A percentile compares a stretch with the other conserved stretches of the same genome.
phyloP scores from a whole-genome alignment of 768 basidiomycete species.

The Hericium alpestre region DNA sequence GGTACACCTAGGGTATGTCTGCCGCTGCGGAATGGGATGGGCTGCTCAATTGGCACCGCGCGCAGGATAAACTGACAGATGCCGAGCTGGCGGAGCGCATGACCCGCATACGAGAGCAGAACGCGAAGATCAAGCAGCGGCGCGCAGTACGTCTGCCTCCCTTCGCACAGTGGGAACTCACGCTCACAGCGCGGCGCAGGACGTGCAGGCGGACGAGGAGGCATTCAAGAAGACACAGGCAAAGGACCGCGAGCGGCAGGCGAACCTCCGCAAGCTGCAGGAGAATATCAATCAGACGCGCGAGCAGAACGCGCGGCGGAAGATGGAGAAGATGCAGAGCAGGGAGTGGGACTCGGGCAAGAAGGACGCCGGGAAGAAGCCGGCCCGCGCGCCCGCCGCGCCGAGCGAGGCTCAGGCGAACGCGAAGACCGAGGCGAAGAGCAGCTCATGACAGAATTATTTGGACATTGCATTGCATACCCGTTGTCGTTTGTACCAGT shows the following conservation, averaged over 20 bases:
- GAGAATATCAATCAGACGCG: conserved; percentile 58
- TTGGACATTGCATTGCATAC: too few relatives aligned
- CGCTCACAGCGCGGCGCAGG: conserved; percentile 28
- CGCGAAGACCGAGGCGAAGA: too few relatives aligned
- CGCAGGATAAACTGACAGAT: conserved; percentile 57
- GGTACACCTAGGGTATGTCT: conserved; percentile 55
- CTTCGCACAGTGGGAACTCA: neutral
- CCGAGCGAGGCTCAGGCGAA: too few relatives aligned
- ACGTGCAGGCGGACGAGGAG: conserved; percentile 73
- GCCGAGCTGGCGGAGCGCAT: conserved; percentile 62
- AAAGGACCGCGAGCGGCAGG: conserved; percentile 46
- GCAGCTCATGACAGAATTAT: too few relatives aligned
- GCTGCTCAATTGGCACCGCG: neutral
- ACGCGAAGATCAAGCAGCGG: conserved; percentile 67
- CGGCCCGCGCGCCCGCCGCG: too few relatives aligned
- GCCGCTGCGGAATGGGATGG: neutral
- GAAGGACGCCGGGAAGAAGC: conserved; percentile 15
- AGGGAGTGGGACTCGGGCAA: conserved; percentile 86
- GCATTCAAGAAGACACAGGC: conserved; percentile 67
- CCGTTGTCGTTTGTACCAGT: too few relatives aligned
- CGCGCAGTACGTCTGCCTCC: conserved; percentile 34
- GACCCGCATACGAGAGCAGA: conserved; percentile 59
- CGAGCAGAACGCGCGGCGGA: conserved; percentile 69
- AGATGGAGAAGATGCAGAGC: conserved; percentile 68
- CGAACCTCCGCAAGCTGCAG: conserved; percentile 54